Conservation (phyloP, 768 basidiomycete genomes). For the Amylocystis lapponica region DNA sequence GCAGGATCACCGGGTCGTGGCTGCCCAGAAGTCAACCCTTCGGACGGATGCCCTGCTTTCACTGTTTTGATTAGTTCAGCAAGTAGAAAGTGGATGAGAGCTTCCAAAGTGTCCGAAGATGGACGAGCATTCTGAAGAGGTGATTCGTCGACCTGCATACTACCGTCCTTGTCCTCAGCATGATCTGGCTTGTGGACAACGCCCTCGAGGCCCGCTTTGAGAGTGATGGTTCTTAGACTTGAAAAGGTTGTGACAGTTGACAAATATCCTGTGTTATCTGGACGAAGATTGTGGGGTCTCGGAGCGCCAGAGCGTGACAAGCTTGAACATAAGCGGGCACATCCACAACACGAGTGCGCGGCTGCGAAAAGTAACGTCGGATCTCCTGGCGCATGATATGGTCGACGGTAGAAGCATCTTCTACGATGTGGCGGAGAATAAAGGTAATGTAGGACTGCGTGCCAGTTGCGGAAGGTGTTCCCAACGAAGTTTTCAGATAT, state of each 20-base stretch:
- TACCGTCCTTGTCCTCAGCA: conserved; percentile 23
- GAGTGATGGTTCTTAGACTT: conserved; percentile 20
- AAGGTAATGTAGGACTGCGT: conserved; percentile 81
- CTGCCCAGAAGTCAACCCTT: too few species aligned
- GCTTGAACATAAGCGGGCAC: conserved; percentile 66
- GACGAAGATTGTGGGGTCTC: conserved; percentile 75
- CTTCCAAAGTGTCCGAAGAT: conserved; percentile 44
- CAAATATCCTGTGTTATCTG: conserved; percentile 67
- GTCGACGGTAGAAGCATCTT: conserved; percentile 61
- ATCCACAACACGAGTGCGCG: conserved; percentile 66
- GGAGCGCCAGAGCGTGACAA: conserved; percentile 73
- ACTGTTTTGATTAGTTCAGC: conserved; percentile 60
- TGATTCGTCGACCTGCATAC: conserved; percentile 57
- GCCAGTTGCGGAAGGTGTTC: conserved; percentile 43
- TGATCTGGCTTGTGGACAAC: conserved; percentile 1
- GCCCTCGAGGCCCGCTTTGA: conserved; percentile 12
- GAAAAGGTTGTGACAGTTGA: conserved; percentile 61
- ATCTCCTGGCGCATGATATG: conserved; percentile 79
- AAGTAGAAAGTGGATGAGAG: conserved; percentile 64
- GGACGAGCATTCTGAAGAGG: not conserved
- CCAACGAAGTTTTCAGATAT: conserved; percentile 52
- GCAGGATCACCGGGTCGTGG: conserved; percentile 2
- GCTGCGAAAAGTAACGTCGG: conserved; percentile 70
- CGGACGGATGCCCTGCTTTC: conserved; percentile 31
- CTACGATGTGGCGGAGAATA: conserved; percentile 88